A percentile compares a stretch with the other conserved stretches of the same genome.
Conservation (phyloP, 768 basidiomycete species). For the Tricholoma furcatifolium region DNA sequence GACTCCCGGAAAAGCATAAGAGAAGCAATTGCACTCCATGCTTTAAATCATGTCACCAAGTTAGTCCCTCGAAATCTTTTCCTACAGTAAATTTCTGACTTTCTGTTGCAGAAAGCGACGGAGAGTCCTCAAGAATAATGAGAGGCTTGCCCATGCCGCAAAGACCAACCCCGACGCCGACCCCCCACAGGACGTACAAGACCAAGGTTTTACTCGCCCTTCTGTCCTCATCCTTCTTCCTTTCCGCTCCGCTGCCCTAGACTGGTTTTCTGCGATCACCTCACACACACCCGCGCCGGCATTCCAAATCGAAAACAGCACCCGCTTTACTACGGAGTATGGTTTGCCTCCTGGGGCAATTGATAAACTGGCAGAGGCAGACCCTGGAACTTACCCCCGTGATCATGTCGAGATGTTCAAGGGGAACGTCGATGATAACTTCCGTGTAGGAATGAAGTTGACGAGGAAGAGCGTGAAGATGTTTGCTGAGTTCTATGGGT, state of each 20-base stretch:
- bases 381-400: constrained; percentile 72
- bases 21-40: constrained; percentile 75
- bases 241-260: constrained; percentile 84
- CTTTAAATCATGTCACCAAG: constrained; percentile 89
- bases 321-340: constrained; percentile 82
- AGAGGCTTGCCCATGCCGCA: constrained; percentile 73
- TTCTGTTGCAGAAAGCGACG: constrained; percentile 75
- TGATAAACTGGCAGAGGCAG: constrained; percentile 78
- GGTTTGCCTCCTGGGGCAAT: constrained; percentile 72
- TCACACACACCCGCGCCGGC: constrained; percentile 68
- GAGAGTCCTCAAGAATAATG: constrained; percentile 89
- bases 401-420: constrained; percentile 94
- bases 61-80: constrained; percentile 29
- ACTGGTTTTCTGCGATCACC: constrained; percentile 80
- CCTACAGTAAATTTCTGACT: not conserved
- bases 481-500: constrained; percentile 87
- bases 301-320: constrained; percentile 86
- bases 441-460: constrained; percentile 88
- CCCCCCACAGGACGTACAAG: constrained; percentile 76
- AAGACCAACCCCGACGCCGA: constrained; percentile 53
- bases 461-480: constrained; percentile 91
- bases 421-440: constrained; percentile 97
- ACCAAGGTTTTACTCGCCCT: constrained; percentile 97
- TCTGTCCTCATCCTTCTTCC: constrained; percentile 91
- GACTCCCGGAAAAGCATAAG: constrained; percentile 63